These are phyloP conservation scores for Thymus quinquecostatus DNA, from an alignment of 257 asterid species.

Conservation along the genomic window DNA sequence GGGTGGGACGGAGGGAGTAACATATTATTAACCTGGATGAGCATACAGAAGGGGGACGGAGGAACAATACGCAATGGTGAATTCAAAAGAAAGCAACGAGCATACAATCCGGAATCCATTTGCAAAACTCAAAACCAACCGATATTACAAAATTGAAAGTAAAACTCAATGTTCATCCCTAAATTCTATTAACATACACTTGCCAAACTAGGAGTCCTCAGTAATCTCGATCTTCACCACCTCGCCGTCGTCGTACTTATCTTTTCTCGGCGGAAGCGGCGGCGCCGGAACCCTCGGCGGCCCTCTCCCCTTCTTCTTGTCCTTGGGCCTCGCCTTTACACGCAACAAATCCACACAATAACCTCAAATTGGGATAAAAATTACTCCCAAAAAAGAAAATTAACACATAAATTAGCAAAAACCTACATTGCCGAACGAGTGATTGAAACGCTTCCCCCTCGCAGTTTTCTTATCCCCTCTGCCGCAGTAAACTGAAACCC, in stretches of 20 bases:
- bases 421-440: conserved; percentile 92
- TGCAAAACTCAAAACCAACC: neutral
- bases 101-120: too few relatives aligned
- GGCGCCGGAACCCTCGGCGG: conserved; percentile 94
- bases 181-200: neutral
- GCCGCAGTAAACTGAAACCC: conserved; percentile 76
- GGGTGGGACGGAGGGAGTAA: too few relatives aligned
- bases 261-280: conserved; percentile 87
- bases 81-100: too few relatives aligned
- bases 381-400: neutral
- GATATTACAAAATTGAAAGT: neutral
- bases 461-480: conserved; percentile 98
- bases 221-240: conserved; percentile 67
- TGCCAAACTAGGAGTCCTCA: conserved; percentile 50
- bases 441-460: conserved; percentile 91
- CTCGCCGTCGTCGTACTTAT: conserved; percentile 84
- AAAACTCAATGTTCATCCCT: neutral
- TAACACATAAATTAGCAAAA: neutral
- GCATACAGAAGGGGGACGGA: too few relatives aligned
- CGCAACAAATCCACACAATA: neutral
- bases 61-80: too few relatives aligned
- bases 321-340: conserved; percentile 81
- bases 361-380: neutral
- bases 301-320: conserved; percentile 90
- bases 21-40: too few relatives aligned